Conservation (phyloP, 139 green algal species). For the Chlorella sorokiniana region DNA sequence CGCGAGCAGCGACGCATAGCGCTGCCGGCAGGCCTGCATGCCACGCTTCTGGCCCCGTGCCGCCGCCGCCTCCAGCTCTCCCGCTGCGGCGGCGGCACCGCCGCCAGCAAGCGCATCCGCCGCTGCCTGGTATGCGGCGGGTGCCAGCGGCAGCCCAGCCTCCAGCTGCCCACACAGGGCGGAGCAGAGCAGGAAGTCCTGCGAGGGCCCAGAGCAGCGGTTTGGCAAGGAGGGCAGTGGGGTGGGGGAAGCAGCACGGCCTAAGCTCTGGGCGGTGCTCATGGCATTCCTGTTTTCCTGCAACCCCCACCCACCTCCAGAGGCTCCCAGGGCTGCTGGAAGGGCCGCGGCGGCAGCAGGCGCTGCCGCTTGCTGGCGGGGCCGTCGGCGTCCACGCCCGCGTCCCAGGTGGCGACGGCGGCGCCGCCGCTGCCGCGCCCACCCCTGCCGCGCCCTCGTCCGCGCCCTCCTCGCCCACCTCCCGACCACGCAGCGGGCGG, state of each 20-base stretch:
- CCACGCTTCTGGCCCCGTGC: background rate
- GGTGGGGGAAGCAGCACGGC: no score
- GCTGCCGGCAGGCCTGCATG: background rate
- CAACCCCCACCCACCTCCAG: constrained; percentile 6
- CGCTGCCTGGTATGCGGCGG: constrained; percentile 33
- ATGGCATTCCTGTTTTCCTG: no score
- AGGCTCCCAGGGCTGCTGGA: constrained; percentile 23
- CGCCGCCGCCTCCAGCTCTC: background rate
- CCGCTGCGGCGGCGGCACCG: background rate
- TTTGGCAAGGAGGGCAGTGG: no score
- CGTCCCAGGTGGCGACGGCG: background rate
- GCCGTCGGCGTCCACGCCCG: background rate
- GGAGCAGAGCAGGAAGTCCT: constrained; percentile 39
- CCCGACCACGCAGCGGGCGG: no score
- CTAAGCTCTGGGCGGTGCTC: no score
- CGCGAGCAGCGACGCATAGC: constrained; percentile 4
- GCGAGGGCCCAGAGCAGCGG: background rate
- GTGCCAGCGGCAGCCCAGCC: background rate
- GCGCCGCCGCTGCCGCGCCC: background rate
- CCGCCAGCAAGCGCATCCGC: constrained; percentile 33
- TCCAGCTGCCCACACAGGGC: constrained; percentile 5
- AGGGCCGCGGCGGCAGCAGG: background rate
- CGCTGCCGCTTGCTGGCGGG: constrained; percentile 31
- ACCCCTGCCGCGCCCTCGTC: no score
- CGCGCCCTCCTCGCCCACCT: no score